Evolutionary conservation across 2,329 filamentous ascomycete genomes (phyloP), one percentile per base, ranked within the genome.

Genomic region (Scedosporium apiospermum): DNA sequence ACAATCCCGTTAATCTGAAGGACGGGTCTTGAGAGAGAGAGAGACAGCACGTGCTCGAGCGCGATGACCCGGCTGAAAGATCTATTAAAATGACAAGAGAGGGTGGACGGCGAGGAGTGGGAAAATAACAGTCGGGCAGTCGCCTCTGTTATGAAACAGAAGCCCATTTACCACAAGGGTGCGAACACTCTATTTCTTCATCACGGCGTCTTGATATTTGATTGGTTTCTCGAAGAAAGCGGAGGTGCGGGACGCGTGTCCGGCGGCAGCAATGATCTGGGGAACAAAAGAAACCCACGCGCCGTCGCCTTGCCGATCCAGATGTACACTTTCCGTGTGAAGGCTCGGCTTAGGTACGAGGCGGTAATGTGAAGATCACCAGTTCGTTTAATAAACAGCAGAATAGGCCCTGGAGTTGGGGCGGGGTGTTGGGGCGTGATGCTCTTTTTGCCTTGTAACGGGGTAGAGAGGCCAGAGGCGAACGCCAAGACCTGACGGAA

Each of bases 181-280:
- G 27, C 27, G 3, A 6, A 10, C 55, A 23, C 27, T 38, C 3
- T 58, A 30, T 58, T 21, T 53, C 49, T 53, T 53, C 49, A 53
- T 53, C 49, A 26, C 21, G 21, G 49, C n/a, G 49, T 21, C 23
- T 38, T 38, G 3, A 16, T 38, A 6, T 34, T 21, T 58, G 16
- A 58, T 58, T 58, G 26, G 18, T n/a, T 34, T n/a, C 55, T 58
- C 23, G 55, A 57, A 21, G 30, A 58, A 34, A 58, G 55, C 55
- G 55, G 55, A 58, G 55, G 55, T 34, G 55, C 55, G 55, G 55
- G 55, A 41, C 55, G 55, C 55, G 55, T 58, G 55, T 38, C 55
- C 55, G 55, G 55, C 55, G 55, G 55, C 55, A 58, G 6, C 23
- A 58, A 21, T 26, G 49, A 53, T 53, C 49, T 53, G 49, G 49